Evolutionary conservation across 2,329 filamentous ascomycete species (phyloP).

Genomic region (Ophioceras dolichostomum): DNA sequence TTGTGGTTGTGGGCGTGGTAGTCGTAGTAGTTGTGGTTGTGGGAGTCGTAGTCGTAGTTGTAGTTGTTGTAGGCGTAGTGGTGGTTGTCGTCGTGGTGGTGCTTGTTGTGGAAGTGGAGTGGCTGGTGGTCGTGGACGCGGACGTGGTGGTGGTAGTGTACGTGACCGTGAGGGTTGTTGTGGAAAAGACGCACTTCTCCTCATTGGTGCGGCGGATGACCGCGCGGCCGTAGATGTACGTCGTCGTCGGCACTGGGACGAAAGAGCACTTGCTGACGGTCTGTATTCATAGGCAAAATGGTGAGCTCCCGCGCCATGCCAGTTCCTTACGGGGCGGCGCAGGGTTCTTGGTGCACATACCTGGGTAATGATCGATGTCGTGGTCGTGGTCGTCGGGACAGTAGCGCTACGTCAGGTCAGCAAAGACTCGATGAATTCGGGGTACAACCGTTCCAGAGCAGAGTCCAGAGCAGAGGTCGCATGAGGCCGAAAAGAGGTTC

Average conservation of each 20-base stretch:
- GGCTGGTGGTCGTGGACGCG: not conserved
- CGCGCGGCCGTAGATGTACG: not conserved
- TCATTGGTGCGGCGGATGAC: not conserved
- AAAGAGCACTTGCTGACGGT: not conserved
- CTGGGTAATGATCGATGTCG: not conserved
- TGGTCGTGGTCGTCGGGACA: conserved; percentile 2
- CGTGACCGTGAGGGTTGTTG: not conserved
- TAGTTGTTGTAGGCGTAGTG: conserved; percentile 3
- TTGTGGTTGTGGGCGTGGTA: conserved; percentile 4
- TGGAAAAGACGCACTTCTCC: not conserved
- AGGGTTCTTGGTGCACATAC: no score
- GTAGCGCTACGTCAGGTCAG: no score
- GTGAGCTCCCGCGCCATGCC: no score
- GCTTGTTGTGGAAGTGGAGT: not conserved
- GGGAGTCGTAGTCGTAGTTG: conserved; percentile 2
- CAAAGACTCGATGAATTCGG: no score
- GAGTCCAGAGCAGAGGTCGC: no score
- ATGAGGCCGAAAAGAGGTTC: no score
- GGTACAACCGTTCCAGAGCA: no score
- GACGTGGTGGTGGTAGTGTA: not conserved
- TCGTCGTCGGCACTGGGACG: not conserved
- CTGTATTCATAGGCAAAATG: no score
- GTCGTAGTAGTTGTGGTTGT: conserved; percentile 1
- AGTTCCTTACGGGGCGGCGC: no score
- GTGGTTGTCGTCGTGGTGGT: conserved; percentile 2